These are phyloP conservation scores for Cyclotella cryptica DNA, from an alignment of 108 stramenopile species.

Conservation along the genomic window DNA sequence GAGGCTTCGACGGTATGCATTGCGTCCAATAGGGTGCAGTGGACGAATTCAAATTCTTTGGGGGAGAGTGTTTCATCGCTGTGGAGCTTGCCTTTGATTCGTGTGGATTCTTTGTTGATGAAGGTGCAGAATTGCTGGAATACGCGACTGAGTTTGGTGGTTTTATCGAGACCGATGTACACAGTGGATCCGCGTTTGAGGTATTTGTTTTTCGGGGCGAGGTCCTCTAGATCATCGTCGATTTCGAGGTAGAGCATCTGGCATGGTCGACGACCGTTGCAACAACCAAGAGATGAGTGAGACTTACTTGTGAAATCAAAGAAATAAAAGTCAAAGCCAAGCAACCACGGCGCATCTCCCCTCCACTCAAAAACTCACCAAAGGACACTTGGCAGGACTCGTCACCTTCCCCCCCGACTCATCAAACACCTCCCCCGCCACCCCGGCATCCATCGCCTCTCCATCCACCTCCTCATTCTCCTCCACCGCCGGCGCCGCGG, in stretches of 20 bases:
- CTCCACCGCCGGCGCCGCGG: slow-evolving; percentile 12
- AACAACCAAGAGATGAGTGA: too few relatives aligned
- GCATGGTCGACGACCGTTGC: too few relatives aligned
- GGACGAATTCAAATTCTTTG: slow-evolving; percentile 77
- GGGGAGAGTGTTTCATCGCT: slow-evolving; percentile 10
- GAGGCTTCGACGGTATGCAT: slow-evolving; percentile 72
- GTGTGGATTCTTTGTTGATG: slow-evolving; percentile 56
- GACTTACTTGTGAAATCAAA: not conserved
- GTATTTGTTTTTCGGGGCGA: slow-evolving; percentile 65
- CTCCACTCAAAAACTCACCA: slow-evolving; percentile 7
- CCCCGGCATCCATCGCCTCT: slow-evolving; percentile 48
- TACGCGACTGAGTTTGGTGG: slow-evolving; percentile 64
- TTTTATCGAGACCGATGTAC: slow-evolving; percentile 80
- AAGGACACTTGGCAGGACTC: slow-evolving; percentile 37
- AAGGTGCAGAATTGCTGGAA: slow-evolving; percentile 74
- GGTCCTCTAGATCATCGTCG: slow-evolving; percentile 50
- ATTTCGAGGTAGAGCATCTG: slow-evolving; percentile 64
- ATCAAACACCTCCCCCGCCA: slow-evolving; percentile 53
- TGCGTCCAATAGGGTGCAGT: slow-evolving; percentile 60
- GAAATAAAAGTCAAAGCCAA: not conserved
- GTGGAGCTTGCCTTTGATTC: not conserved
- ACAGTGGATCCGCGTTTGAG: slow-evolving; percentile 66
- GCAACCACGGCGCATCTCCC: not conserved
- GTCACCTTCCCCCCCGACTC: slow-evolving; percentile 27
- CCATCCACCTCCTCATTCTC: slow-evolving; percentile 18